These are phyloP conservation scores for Farysia itapuensis DNA, from an alignment of 1,284 basidiomycete genomes.

Conservation along the genomic window DNA sequence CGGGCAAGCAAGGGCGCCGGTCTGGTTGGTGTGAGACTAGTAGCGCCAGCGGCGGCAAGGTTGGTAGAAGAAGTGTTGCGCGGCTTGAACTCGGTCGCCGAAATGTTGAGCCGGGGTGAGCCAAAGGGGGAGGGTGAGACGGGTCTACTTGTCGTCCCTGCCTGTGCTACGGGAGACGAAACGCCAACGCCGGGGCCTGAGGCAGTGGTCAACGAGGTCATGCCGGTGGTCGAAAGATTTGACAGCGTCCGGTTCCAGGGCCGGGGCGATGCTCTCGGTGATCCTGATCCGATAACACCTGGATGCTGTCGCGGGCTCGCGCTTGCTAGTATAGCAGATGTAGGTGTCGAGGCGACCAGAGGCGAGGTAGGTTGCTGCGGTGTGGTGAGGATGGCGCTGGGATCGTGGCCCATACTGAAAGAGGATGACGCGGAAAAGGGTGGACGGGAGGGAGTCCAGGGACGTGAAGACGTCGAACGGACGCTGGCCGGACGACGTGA, in stretches of 20 bases:
- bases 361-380: slow-evolving; percentile 23
- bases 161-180: too few relatives aligned
- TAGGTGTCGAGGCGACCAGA: slow-evolving; percentile 1
- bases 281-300: slow-evolving; percentile 44
- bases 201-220: slow-evolving; percentile 21
- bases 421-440: slow-evolving; percentile 28
- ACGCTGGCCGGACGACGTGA: slow-evolving; percentile 36
- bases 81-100: slow-evolving; percentile 51
- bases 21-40: slow-evolving; percentile 26
- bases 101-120: slow-evolving; percentile 53
- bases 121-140: slow-evolving; percentile 43
- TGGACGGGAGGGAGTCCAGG: slow-evolving; percentile 42
- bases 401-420: slow-evolving; percentile 14
- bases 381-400: slow-evolving; percentile 2
- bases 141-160: slow-evolving; percentile 34
- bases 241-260: slow-evolving; percentile 37
- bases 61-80: slow-evolving; percentile 13
- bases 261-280: slow-evolving; percentile 42
- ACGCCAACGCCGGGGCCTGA: slow-evolving; percentile 11
- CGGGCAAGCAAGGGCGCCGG: slow-evolving; percentile 17
- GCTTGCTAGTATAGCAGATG: slow-evolving; percentile 6
- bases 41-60: slow-evolving; percentile 2
- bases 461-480: slow-evolving; percentile 36
- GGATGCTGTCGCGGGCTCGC: slow-evolving; percentile 33
- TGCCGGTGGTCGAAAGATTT: slow-evolving; percentile 29